These are phyloP conservation scores for Ophiocordyceps robertsii DNA, from an alignment of 2,329 filamentous ascomycete species.

Conservation along the genomic window DNA sequence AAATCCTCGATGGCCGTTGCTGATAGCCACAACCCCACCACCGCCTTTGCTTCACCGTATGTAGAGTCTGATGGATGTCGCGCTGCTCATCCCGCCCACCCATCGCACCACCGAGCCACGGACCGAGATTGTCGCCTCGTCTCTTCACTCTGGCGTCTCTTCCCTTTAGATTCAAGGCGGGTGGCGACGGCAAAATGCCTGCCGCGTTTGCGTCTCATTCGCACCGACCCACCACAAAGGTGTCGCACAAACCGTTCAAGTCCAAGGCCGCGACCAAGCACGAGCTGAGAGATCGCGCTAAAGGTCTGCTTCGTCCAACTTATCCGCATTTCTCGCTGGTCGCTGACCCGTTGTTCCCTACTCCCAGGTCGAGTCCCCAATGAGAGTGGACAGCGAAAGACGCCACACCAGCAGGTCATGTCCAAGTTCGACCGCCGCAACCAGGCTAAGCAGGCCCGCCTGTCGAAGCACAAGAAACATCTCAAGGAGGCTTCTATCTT, in stretches of 20 bases:
- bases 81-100: background rate
- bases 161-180: conserved; percentile 82
- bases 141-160: conserved; percentile 50
- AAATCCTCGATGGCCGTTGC: conserved; percentile 13
- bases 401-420: conserved; percentile 92
- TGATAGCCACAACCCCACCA: conserved; percentile 17
- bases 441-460: conserved; percentile 80
- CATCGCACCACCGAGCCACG: background rate
- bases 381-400: conserved; percentile 67
- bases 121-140: background rate
- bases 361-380: conserved; percentile 59
- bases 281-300: conserved; percentile 68
- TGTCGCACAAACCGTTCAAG: conserved; percentile 81
- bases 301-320: conserved; percentile 43
- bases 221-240: conserved; percentile 87
- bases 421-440: conserved; percentile 93
- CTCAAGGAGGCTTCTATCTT: conserved; percentile 71
- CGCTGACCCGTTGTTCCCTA: background rate
- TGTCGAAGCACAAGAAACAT: conserved; percentile 73
- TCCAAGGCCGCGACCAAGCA: conserved; percentile 82
- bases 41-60: conserved; percentile 3
- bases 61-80: background rate
- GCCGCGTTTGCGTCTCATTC: conserved; percentile 57
- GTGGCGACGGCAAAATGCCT: conserved; percentile 62
- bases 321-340: background rate